Evolutionary conservation across 768 basidiomycete species (phyloP), one percentile per base, ranked within the genome.

Genomic region (Crucibulum laeve): DNA sequence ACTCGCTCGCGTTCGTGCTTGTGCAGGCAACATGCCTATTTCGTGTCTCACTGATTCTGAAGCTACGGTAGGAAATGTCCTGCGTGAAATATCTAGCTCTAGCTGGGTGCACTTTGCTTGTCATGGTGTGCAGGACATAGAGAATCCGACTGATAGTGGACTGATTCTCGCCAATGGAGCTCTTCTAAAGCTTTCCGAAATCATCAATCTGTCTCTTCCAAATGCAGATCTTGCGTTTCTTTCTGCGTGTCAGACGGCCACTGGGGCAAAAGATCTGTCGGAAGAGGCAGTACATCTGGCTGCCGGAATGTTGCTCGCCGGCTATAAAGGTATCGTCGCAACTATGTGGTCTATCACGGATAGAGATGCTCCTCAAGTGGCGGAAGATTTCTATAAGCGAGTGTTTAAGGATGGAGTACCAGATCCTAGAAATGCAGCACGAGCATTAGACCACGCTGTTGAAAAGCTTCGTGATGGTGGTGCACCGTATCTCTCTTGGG

Each of bases 261-360:
- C 48, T 28, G 67, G 70, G 1, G 56, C 60, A 18, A 38, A 53
- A 0, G 44, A 49, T 1, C 47, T 59, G 25, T 25, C 57, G 14
- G 55, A 62, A 11, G 53, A 60, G 45, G 41, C 59, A 0, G 49
- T 74, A 4, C 70, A 74, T 55, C 49, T 74, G 1, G 65, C 74
- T 0, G 69, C 64, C 1, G 69, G 67, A 4, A 67, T 74, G 64
- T 48, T 68, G 38, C 58, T 52, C 22, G 58, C 61, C 25, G 64
- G 63, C 3, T 66, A 56, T 45, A 47, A 50, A 8, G 50, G 53
- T 6, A 67, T 65, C 2, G 54, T 74, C 17, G 71, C 55, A 4
- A 75, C 73, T 13, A 60, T 74, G 57, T 73, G 73, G 71, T 61
- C 63, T 5, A 67, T 72, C 22, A 52, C 50, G 13, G 73, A 75